phyloP scores from a whole-genome alignment of 2,329 filamentous ascomycete species.

The Colletotrichum sp. region DNA sequence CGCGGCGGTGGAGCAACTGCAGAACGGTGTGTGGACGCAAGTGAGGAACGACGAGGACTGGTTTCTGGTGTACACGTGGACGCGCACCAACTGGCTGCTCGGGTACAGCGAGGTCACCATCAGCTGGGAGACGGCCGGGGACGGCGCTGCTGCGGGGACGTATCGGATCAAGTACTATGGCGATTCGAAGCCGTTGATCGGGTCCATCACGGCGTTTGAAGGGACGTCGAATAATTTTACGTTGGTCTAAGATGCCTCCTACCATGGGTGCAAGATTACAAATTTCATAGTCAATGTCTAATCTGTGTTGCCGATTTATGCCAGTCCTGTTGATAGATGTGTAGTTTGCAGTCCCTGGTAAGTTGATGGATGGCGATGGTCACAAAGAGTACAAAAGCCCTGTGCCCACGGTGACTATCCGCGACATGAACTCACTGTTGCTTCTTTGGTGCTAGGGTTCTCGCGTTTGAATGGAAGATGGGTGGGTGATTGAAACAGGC shows the following conservation, averaged over 20 bases:
- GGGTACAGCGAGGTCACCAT: slow-evolving; percentile 81
- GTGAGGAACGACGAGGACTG: slow-evolving; percentile 81
- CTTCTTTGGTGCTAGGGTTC: not conserved
- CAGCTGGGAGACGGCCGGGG: slow-evolving; percentile 73
- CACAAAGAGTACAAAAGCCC: not conserved
- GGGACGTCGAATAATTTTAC: slow-evolving; percentile 66
- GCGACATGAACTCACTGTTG: not conserved
- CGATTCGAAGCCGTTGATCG: slow-evolving; percentile 72
- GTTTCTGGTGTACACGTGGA: slow-evolving; percentile 83
- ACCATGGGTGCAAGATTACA: not conserved
- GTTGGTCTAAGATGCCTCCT: slow-evolving; percentile 23
- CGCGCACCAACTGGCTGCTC: slow-evolving; percentile 69
- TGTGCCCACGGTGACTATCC: not conserved
- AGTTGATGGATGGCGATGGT: not conserved
- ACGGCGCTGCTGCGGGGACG: slow-evolving; percentile 59
- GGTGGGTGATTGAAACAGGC: not conserved
- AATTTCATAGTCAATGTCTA: not conserved
- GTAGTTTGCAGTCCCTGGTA: not conserved
- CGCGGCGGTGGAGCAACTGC: slow-evolving; percentile 72
- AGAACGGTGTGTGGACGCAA: slow-evolving; percentile 60
- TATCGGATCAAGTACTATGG: slow-evolving; percentile 88
- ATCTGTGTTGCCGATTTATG: not conserved
- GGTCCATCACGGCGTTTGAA: slow-evolving; percentile 70
- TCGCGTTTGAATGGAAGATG: not conserved
- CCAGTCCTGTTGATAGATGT: not conserved